Base-by-base conservation (phyloP, 192 early-diverging fungal species). In the Rhizoclosmatium sp. region DNA sequence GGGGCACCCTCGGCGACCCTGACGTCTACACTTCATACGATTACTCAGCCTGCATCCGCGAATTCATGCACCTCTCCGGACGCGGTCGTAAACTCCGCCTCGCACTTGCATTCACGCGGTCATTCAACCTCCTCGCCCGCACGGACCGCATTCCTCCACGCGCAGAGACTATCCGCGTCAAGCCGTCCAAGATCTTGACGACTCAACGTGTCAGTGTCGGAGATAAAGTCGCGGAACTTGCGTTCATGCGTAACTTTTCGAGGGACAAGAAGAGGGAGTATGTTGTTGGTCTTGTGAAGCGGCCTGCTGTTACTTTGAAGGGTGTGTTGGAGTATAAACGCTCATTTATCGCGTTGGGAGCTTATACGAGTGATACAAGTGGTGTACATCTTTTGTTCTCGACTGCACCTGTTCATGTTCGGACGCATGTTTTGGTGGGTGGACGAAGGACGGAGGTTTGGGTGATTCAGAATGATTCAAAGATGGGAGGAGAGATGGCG, bases 11-110 rank as follows among this genome's bases (percentile, higher is more conserved):
- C 2, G 93, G 93, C 21, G 84, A 85, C 69, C 81, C 84, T 14
- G 92, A 94, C 83, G 93, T 92, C 0, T 94, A 93, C 69, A 93
- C 92, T 19, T 90, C 89, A 0, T 93, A 94, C 78, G 93, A 94
- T 80, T 94, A 94, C 74, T 90, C 89, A 2, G 93, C 91, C 2
- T 92, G 89, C 78, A 92, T 94, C 51, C 86, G 93, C 54, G 93
- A 94, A 74, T 90, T 83, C 77, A 90, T 91, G 39, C 84, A 87
- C 68, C 82, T 91, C 46, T 92, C 91, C n/a, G 88, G 87, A 44
- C 89, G 91, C 5, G 85, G 85, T 2, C 85, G 91, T 9, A 85
- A 86, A 69, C 80, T 93, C 2, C 88, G 91, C 51, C 86, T 89
- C 39, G 82, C 89, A 4, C 49, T 92, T 9, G 66, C 90, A 4